Percentiles rank a stretch among this genome's conserved stretches.
These are phyloP conservation scores for Saccharomycopsis sp. DNA, from an alignment of 805 yeast genomes.

Conservation along the genomic window DNA sequence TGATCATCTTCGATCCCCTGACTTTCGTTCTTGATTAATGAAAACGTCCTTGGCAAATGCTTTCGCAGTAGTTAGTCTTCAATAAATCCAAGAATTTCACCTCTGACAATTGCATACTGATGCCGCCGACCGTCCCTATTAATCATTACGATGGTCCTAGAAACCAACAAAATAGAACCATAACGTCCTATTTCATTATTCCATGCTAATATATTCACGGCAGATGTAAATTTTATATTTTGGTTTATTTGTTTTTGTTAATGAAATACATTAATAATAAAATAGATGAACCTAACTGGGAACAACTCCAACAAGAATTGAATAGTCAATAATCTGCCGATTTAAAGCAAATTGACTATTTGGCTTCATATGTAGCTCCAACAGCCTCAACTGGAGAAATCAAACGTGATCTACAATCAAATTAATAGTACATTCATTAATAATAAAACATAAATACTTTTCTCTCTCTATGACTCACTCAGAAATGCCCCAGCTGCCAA, in stretches of 20 bases:
- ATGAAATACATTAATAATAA: too few relatives aligned
- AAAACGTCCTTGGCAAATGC: conserved; percentile 43
- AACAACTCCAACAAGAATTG: too few relatives aligned
- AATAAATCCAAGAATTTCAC: conserved; percentile 41
- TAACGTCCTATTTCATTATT: neutral
- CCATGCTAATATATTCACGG: neutral
- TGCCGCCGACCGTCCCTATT: conserved; percentile 43
- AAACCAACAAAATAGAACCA: neutral
- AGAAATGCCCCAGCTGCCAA: conserved; percentile 87
- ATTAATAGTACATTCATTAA: too few relatives aligned
- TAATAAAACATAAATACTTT: too few relatives aligned
- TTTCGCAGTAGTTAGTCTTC: conserved; percentile 42
- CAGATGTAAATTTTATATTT: too few relatives aligned
- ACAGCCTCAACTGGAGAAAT: too few relatives aligned
- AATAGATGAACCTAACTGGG: too few relatives aligned
- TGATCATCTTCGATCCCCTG: conserved; percentile 43
- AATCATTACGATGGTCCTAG: conserved; percentile 41
- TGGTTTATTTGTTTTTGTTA: too few relatives aligned
- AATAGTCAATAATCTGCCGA: too few relatives aligned
- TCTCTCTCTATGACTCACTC: conserved; percentile 30
- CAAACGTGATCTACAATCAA: too few relatives aligned
- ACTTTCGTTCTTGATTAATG: conserved; percentile 42
- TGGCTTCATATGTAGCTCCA: too few relatives aligned
- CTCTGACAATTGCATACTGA: conserved; percentile 39
- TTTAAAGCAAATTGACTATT: too few relatives aligned